Evolutionary conservation across 2,329 filamentous ascomycete species (phyloP), one percentile per base, ranked within the genome.

Genomic region (Botrytis deweyae): DNA sequence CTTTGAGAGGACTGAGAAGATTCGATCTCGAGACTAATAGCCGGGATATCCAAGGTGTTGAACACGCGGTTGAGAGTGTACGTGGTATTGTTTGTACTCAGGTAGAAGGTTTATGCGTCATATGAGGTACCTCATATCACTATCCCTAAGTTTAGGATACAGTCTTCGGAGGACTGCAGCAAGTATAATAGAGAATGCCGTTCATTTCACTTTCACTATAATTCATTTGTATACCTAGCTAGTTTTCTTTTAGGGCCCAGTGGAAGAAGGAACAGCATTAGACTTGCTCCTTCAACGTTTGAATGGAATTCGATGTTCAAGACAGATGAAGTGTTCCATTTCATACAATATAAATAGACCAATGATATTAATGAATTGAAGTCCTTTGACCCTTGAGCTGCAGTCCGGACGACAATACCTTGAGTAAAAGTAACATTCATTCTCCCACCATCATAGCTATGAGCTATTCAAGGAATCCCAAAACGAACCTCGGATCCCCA

Each of bases 21-120:
- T 72, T 72, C 14, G 18, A 42, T 65, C 40, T 72, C 16, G 61
- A 65, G 61, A 72, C 64, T 44, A 52, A 25, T 46, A 33, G 6
- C 14, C 4, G 12, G n/a, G 36, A 66, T 33, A 4, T 12, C 55
- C 6, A 38, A 44, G 36, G 33, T 25, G 3, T 65, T 44, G 61
- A 36, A n/a, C 44, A 58, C 16, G 44, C 20, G 20, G 36, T 44
- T 12, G 38, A 66, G 52, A 25, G 22, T 25, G 33, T 66, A 12
- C 70, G 62, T 64, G 70, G 20, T 38, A 20, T 38, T 22, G 5
- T 72, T 14, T 72, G 68, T 33, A n/a, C 29, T 49, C 49, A 12
- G n/a, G 29, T 7, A 36, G 25, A 36, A 4, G 42, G 33, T 46
- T 14, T 3, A 46, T 46, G n/a, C n/a, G 18, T 18, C 22, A 8